Conservation (phyloP, 148 eudicot species). For the Heliosperma pusillum region DNA sequence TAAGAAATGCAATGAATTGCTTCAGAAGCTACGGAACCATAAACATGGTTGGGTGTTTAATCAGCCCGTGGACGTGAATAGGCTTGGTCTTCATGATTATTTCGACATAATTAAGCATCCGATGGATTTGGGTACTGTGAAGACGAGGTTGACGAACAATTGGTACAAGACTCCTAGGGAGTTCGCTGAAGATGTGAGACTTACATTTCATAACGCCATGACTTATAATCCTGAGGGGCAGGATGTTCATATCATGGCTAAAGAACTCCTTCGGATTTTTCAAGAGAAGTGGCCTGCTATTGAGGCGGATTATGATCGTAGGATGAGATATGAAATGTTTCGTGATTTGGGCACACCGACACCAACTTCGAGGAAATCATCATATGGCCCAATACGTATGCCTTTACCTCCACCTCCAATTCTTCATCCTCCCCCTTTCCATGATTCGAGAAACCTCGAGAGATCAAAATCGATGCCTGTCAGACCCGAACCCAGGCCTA, state of each 20-base stretch:
- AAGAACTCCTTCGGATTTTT: constrained; percentile 46
- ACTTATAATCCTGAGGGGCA: constrained; percentile 86
- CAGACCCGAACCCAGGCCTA: constrained; percentile 40
- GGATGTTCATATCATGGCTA: constrained; percentile 85
- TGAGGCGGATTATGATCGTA: constrained; percentile 49
- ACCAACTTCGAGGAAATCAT: constrained; percentile 52
- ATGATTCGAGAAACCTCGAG: constrained; percentile 40
- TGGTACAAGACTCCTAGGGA: constrained; percentile 78
- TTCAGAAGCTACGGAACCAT: constrained; percentile 77
- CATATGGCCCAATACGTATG: constrained; percentile 22
- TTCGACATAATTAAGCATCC: constrained; percentile 81
- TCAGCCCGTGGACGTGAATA: constrained; percentile 70
- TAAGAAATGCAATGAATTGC: constrained; percentile 60
- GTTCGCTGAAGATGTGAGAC: constrained; percentile 92
- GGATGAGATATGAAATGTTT: constrained; percentile 47
- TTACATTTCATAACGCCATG: constrained; percentile 82
- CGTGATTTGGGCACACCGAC: constrained; percentile 57
- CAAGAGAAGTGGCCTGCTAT: constrained; percentile 73
- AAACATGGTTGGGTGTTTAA: constrained; percentile 87
- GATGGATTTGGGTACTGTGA: constrained; percentile 90
- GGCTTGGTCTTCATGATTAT: constrained; percentile 68
- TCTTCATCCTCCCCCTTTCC: constrained; percentile 30
- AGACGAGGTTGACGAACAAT: constrained; percentile 55
- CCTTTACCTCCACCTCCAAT: constrained; percentile 37
- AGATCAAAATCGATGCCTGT: constrained; percentile 51